Evolutionary conservation across 2,329 filamentous ascomycete species (phyloP).

Genomic region (Berkeleyomyces rouxiae): DNA sequence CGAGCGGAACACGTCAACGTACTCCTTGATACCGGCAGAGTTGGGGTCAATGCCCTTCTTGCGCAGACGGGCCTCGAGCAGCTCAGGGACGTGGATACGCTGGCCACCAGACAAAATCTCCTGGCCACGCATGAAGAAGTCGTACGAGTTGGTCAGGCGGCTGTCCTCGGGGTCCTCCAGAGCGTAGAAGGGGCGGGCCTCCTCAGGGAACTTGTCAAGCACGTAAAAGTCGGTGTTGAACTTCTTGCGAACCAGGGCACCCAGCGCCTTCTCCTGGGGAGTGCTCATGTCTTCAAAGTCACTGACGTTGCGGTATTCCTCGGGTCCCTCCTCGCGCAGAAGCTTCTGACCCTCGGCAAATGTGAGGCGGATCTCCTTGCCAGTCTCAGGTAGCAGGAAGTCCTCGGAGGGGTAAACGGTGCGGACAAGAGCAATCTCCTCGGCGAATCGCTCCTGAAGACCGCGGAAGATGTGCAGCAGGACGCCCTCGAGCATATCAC

Average conservation of each 20-base stretch:
- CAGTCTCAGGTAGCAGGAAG: slow-evolving; percentile 57
- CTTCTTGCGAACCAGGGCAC: slow-evolving; percentile 70
- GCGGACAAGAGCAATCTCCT: slow-evolving; percentile 57
- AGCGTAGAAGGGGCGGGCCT: slow-evolving; percentile 81
- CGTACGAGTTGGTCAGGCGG: slow-evolving; percentile 50
- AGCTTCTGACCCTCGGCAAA: slow-evolving; percentile 67
- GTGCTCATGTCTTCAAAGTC: slow-evolving; percentile 71
- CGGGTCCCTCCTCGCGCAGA: slow-evolving; percentile 54
- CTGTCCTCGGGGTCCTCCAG: slow-evolving; percentile 56
- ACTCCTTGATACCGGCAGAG: slow-evolving; percentile 65
- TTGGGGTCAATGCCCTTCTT: slow-evolving; percentile 66
- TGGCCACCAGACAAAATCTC: slow-evolving; percentile 87
- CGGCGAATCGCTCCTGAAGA: slow-evolving; percentile 47
- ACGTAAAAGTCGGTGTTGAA: slow-evolving; percentile 94
- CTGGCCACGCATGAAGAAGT: slow-evolving; percentile 85
- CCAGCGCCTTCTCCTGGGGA: slow-evolving; percentile 75
- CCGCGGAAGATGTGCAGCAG: slow-evolving; percentile 66
- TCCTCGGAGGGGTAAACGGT: slow-evolving; percentile 60
- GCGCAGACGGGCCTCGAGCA: slow-evolving; percentile 63
- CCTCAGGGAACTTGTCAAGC: slow-evolving; percentile 87
- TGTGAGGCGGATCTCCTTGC: slow-evolving; percentile 59
- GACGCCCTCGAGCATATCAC: slow-evolving; percentile 53
- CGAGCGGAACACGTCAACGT: slow-evolving; percentile 63
- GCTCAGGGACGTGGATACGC: slow-evolving; percentile 65
- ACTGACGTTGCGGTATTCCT: slow-evolving; percentile 47